phyloP scores from a whole-genome alignment of 2,329 filamentous ascomycete genomes.

The Fusarium acutatum region DNA sequence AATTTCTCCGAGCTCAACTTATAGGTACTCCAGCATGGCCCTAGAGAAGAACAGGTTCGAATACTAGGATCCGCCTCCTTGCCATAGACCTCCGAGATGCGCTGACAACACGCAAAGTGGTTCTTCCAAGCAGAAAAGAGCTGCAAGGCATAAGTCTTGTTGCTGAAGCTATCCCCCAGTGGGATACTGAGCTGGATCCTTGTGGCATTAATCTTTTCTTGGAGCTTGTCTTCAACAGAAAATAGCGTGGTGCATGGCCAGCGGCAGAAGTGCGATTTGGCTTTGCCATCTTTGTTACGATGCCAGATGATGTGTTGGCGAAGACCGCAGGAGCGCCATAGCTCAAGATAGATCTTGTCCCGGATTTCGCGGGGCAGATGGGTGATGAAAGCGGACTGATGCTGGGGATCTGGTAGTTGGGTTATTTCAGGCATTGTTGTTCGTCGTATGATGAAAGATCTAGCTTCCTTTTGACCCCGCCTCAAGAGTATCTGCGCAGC shows the following conservation, averaged over 20 bases:
- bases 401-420: neutral
- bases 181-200: neutral
- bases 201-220: neutral
- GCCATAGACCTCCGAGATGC: neutral
- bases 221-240: neutral
- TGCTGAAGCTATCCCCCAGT: neutral
- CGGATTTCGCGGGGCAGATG: neutral
- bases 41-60: neutral
- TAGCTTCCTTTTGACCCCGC: neutral
- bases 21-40: neutral
- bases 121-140: neutral
- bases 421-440: neutral
- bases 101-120: neutral
- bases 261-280: conserved; percentile 3
- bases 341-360: neutral
- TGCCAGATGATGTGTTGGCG: conserved; percentile 10
- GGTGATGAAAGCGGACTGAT: neutral
- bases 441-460: neutral
- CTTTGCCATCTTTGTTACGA: neutral
- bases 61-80: neutral
- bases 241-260: conserved; percentile 8
- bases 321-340: conserved; percentile 3
- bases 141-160: neutral
- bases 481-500: neutral
- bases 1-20: neutral